Base-by-base conservation (phyloP, 352 stramenopile species). In the Lagenidium giganteum region DNA sequence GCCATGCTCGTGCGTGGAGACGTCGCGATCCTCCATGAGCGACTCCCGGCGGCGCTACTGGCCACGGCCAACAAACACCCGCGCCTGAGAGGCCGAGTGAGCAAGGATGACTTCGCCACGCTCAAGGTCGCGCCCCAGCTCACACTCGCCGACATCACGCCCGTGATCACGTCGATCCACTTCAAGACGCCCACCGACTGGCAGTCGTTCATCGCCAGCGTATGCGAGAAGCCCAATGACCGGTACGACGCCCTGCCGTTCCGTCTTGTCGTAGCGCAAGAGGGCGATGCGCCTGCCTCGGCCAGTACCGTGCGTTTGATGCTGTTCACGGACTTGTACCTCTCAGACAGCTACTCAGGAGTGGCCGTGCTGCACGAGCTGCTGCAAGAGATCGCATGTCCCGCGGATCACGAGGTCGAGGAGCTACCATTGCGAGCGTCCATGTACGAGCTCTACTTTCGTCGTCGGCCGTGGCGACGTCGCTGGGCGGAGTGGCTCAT, bases 221-320 rank as follows among this genome's bases (percentile, higher is more conserved):
- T 71, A 32, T 70, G 46, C 25, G 44, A 67, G 13, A 26, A 51
- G n/a, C 27, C 52, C 11, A 73, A 67, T 28, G 69, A 85, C 43
- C 68, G 66, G n/a, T 71, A 55, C 46, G 48, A 34, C 11, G 36
- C 78, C 39, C 71, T 82, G 44, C 64, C 64, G 39, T 85, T 74
- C 35, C 12, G 6, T 48, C 42, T 62, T 42, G 58, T 61, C 33
- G 39, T 40, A 31, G 67, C 54, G 54, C 27, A 31, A 0, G 41
- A n/a, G 18, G 24, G 48, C 5, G 18, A n/a, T n/a, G n/a, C n/a
- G n/a, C n/a, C n/a, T n/a, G 22, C 50, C 30, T 47, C 51, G 6
- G 62, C 49, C 2, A 30, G 51, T 22, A 28, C 34, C 4, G 58
- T 54, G 8, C 58, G 68, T 1, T 24, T 81, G 11, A 52, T 75